Evolutionary conservation across 73 alveolate species (phyloP), one percentile per base, ranked within the genome.

Genomic region (Symbiodinium natans): DNA sequence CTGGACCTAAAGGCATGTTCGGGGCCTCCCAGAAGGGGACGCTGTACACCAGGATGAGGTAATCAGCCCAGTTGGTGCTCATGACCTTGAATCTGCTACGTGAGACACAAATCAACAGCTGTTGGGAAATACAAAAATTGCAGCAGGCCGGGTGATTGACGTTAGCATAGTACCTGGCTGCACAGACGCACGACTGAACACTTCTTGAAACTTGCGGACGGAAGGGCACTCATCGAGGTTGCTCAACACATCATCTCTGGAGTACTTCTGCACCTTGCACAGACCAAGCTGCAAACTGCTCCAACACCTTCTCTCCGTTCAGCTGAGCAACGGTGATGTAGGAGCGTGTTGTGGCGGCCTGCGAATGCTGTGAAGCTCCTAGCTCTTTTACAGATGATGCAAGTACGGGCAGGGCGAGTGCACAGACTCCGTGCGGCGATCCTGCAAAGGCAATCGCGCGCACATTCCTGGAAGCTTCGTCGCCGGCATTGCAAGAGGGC

Each of bases 11-110:
- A 23, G 19, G 27, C 29, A 10, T 15, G 41, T 19, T 33, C 42
- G 31, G 25, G 25, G 74, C 97, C 97, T 90, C 97, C 97, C 97
- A 90, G 80, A 90, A 90, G 38, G 97, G 97, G 40, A 90, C 98
- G 86, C 92, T 92, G 98, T 92, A 92, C 73, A 92, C 98, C 90
- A 92, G 43, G 68, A 17, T 77, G 48, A 92, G 92, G 92, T 92
- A 92, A 71, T 92, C 98, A 21, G 98, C 98, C 98, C 98, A 92
- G 92, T 92, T 92, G 92, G 98, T 80, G 71, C 92, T 80, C 98
- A 92, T 43, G 41, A 92, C 98, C 98, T 92, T 43, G 29, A 46
- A 46, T 46, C 59, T 46, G 59, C 59, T n/a, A n/a, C n/a, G n/a
- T n/a, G n/a, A n/a, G n/a, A n/a, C n/a, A n/a, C n/a, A n/a, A n/a